phyloP scores from a whole-genome alignment of 2,329 filamentous ascomycete species.

The Amylocarpus encephaloides region DNA sequence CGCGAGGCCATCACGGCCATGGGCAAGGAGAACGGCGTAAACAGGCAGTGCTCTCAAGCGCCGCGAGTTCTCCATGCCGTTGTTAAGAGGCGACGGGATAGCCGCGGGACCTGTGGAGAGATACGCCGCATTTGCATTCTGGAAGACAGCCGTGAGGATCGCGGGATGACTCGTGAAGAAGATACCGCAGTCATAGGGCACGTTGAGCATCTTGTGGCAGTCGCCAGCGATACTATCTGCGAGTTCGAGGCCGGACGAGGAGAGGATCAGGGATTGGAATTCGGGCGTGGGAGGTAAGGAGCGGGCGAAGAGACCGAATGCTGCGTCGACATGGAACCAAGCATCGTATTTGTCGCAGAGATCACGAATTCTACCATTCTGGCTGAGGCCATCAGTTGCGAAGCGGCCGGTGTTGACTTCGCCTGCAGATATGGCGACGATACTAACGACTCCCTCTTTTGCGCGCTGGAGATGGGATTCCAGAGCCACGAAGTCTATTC shows the following conservation, averaged over 20 bases:
- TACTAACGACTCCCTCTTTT: conserved; percentile 52
- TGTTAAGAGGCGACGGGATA: conserved; percentile 77
- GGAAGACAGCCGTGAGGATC: conserved; percentile 59
- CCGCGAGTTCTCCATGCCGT: conserved; percentile 85
- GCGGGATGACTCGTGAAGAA: conserved; percentile 66
- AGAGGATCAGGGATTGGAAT: conserved; percentile 47
- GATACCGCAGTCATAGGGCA: conserved; percentile 89
- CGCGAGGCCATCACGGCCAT: conserved; percentile 64
- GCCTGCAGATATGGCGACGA: conserved; percentile 75
- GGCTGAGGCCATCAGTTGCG: conserved; percentile 46
- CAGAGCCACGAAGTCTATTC: conserved; percentile 60
- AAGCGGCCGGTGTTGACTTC: conserved; percentile 90
- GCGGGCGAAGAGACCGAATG: conserved; percentile 79
- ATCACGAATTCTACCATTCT: conserved; percentile 51
- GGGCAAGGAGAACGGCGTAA: conserved; percentile 71
- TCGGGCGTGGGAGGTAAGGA: conserved; percentile 51
- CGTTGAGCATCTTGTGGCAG: conserved; percentile 87
- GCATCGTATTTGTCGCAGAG: conserved; percentile 68
- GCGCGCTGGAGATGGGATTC: conserved; percentile 48
- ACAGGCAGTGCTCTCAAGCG: conserved; percentile 87
- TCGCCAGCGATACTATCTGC: conserved; percentile 85
- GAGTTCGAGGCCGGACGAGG: conserved; percentile 62
- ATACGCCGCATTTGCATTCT: conserved; percentile 82
- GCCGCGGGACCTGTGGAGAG: conserved; percentile 42
- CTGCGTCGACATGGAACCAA: conserved; percentile 88